Conservation (phyloP, 805 yeast genomes). For the Brettanomyces bruxellensis region DNA sequence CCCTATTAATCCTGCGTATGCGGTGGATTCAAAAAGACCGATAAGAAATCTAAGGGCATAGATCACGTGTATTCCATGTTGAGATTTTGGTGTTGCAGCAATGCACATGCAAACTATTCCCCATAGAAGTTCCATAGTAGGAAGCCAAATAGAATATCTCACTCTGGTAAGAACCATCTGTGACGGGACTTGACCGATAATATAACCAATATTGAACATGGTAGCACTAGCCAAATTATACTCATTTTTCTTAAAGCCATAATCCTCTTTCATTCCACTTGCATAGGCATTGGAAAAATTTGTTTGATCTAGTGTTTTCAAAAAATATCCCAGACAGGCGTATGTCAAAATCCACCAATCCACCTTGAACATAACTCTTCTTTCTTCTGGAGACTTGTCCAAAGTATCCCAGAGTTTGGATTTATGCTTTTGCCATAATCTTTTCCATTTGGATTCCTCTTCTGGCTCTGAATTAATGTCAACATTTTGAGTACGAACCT, state of each 20-base stretch:
- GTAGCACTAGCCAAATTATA: slow-evolving; percentile 33
- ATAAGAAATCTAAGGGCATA: slow-evolving; percentile 50
- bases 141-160: slow-evolving; percentile 38
- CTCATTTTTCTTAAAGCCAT: slow-evolving; percentile 44
- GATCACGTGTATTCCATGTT: slow-evolving; percentile 41
- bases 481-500: background rate
- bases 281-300: slow-evolving; percentile 61
- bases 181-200: slow-evolving; percentile 39
- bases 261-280: slow-evolving; percentile 50
- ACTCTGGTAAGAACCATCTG: slow-evolving; percentile 33
- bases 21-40: slow-evolving; percentile 49
- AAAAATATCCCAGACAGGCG: background rate
- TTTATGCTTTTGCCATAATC: background rate
- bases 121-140: slow-evolving; percentile 50
- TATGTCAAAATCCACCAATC: background rate
- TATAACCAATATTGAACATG: slow-evolving; percentile 43
- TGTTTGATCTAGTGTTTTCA: slow-evolving; percentile 33
- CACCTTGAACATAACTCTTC: background rate
- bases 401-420: background rate
- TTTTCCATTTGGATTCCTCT: background rate
- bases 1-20: slow-evolving; percentile 52
- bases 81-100: slow-evolving; percentile 30
- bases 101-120: slow-evolving; percentile 41
- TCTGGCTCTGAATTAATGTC: background rate
- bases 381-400: slow-evolving; percentile 1